Conservation (phyloP, 2,329 filamentous ascomycete species). For the Paradendryphiella salina region DNA sequence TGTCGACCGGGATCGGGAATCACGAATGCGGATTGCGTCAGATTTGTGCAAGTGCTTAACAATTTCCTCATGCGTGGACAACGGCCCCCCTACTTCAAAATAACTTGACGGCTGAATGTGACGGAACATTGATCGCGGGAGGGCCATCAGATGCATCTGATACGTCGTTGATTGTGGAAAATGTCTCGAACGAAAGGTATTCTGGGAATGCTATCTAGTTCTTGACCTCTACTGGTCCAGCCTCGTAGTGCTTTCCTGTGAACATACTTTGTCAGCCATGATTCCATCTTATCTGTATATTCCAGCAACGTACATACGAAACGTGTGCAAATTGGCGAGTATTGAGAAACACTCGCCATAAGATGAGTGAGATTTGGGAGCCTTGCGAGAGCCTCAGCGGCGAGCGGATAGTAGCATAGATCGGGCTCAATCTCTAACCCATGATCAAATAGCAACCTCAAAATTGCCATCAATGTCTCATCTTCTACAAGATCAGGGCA, state of each 20-base stretch:
- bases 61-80: slow-evolving; percentile 1
- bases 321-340: slow-evolving; percentile 8
- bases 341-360: slow-evolving; percentile 1
- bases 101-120: not conserved
- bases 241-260: slow-evolving; percentile 11
- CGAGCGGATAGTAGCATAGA: slow-evolving; percentile 8
- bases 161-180: slow-evolving; percentile 3
- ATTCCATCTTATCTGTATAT: not conserved
- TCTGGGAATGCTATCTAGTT: slow-evolving; percentile 7
- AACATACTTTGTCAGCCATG: not conserved
- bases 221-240: not conserved
- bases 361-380: slow-evolving; percentile 9
- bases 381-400: slow-evolving; percentile 1
- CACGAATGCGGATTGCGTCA: not conserved
- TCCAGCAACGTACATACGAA: slow-evolving; percentile 3
- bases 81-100: slow-evolving; percentile 4
- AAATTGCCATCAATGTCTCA: not conserved
- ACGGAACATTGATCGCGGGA: not conserved
- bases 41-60: not conserved
- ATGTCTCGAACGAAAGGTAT: slow-evolving; percentile 3
- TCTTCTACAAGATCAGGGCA: slow-evolving; percentile 4
- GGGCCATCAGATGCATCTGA: not conserved
- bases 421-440: slow-evolving; percentile 3
- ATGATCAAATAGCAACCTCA: not conserved
- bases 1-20: not conserved